Evolutionary conservation across 352 stramenopile species (phyloP).

Genomic region (Pythium utonaiense): DNA sequence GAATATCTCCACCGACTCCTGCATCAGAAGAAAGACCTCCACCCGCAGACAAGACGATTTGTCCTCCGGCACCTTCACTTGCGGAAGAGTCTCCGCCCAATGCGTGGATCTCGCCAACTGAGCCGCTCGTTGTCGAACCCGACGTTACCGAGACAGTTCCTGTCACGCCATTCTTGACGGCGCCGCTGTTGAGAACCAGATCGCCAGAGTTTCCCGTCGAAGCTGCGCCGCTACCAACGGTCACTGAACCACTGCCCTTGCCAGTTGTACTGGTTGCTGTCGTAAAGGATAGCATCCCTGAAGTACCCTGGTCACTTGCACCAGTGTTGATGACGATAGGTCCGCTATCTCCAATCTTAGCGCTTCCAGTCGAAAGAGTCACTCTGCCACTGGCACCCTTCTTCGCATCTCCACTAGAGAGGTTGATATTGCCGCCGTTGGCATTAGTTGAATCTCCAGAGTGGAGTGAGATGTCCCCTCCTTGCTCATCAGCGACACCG

Average conservation of each 20-base stretch:
- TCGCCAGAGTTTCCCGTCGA: conserved; percentile 5
- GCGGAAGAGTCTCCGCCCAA: conserved; percentile 16
- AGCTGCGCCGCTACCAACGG: background rate
- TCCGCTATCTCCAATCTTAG: conserved; percentile 2
- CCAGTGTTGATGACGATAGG: conserved; percentile 9
- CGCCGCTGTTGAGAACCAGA: conserved; percentile 33
- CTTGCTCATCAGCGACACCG: background rate
- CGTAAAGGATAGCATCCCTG: background rate
- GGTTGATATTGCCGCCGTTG: background rate
- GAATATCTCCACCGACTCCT: conserved; percentile 38
- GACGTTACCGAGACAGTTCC: conserved; percentile 49
- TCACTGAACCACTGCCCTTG: conserved; percentile 2
- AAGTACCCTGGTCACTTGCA: background rate
- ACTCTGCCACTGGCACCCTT: conserved; percentile 6
- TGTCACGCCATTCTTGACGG: conserved; percentile 24
- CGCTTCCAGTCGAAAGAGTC: conserved; percentile 3
- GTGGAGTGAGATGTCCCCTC: conserved; percentile 5
- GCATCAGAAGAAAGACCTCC: conserved; percentile 45
- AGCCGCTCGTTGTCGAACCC: conserved; percentile 33
- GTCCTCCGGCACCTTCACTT: conserved; percentile 11
- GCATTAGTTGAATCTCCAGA: conserved; percentile 11
- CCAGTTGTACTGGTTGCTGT: conserved; percentile 3
- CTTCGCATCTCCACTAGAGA: conserved; percentile 5
- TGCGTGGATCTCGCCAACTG: conserved; percentile 19
- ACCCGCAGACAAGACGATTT: conserved; percentile 36